Evolutionary conservation across 768 basidiomycete genomes (phyloP).

Genomic region (Trametes villosa): DNA sequence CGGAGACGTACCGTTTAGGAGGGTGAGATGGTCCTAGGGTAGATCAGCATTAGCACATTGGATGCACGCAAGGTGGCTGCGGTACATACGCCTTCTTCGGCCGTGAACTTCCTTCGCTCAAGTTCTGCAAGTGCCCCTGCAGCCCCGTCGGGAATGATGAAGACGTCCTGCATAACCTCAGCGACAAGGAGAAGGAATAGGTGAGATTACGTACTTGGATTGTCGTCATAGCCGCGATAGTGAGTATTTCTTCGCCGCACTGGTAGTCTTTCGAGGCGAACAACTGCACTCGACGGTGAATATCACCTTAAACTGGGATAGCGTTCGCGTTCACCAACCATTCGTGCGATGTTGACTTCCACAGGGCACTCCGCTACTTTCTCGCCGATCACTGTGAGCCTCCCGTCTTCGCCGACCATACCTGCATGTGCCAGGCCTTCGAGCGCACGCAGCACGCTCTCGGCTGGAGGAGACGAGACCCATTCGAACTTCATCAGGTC

Average conservation of each 20-base stretch:
- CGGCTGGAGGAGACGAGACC: slow-evolving; percentile 86
- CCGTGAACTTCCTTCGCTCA: slow-evolving; percentile 94
- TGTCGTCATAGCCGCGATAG: slow-evolving; percentile 94
- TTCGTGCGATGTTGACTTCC: slow-evolving; percentile 91
- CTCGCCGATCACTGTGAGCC: slow-evolving; percentile 76
- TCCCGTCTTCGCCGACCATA: slow-evolving; percentile 83
- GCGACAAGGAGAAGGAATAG: neutral
- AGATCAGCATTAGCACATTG: slow-evolving; percentile 6
- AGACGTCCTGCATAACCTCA: slow-evolving; percentile 69
- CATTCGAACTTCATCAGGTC: slow-evolving; percentile 97
- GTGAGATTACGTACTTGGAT: slow-evolving; percentile 52
- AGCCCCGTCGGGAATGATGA: slow-evolving; percentile 85
- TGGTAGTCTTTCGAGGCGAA: slow-evolving; percentile 83
- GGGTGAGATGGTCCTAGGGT: slow-evolving; percentile 87
- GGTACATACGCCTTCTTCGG: slow-evolving; percentile 87
- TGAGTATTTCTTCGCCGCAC: slow-evolving; percentile 95
- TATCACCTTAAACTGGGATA: neutral
- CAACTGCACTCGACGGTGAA: slow-evolving; percentile 51
- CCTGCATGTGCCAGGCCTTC: slow-evolving; percentile 82
- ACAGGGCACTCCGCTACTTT: slow-evolving; percentile 94
- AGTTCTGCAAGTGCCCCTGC: slow-evolving; percentile 87
- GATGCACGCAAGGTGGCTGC: neutral
- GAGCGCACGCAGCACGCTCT: slow-evolving; percentile 82
- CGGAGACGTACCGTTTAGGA: slow-evolving; percentile 74
- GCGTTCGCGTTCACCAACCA: slow-evolving; percentile 79